Evolutionary conservation across 78 protist species (phyloP), one percentile per base, ranked within the genome.

Genomic region (Creolimax fragrantissima): DNA sequence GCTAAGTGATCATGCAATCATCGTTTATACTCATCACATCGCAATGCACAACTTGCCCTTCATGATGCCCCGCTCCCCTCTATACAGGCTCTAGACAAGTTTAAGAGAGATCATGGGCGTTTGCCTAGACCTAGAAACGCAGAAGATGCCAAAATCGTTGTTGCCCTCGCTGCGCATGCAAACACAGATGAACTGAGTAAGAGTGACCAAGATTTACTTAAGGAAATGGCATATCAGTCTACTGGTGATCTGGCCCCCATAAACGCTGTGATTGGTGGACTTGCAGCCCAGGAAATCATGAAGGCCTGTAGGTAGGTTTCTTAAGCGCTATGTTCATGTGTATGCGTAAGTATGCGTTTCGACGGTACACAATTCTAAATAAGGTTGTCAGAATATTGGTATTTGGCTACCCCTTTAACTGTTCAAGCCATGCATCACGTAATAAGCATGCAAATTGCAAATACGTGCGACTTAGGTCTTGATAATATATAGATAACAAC

Each of bases 261-360:
- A 97, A 44, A 85, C n/a, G 92, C 98, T 4, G 41, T 95, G 67
- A 81, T 96, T 45, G 99, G 99, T 41, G 98, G 98, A 88, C 42
- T 94, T 35, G 96, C 97, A 32, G 96, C 97, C 2, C 99, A 97
- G 94, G 99, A 97, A 85, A 99, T 97, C 5, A 44, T 99, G 44
- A 99, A 99, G 97, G 93, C 67, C 6, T 24, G 74, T 24, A 58
- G 74, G 47, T 3, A 35, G 5, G 43, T n/a, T 42, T 85, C 5
- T 7, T 5, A 90, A 89, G 74, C 24, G 74, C n/a, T n/a, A n/a
- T n/a, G n/a, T n/a, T n/a, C n/a, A n/a, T n/a, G n/a, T n/a, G n/a
- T 17, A 43, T 24, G 5, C 4, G 86, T 3, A 11, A 3, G 3
- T 83, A 24, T 5, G 6, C 35, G 4, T 83, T 24, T 3, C n/a